Base-by-base conservation (phyloP, 202 grass and related monocot genomes). In the Alloteropsis angusta region DNA sequence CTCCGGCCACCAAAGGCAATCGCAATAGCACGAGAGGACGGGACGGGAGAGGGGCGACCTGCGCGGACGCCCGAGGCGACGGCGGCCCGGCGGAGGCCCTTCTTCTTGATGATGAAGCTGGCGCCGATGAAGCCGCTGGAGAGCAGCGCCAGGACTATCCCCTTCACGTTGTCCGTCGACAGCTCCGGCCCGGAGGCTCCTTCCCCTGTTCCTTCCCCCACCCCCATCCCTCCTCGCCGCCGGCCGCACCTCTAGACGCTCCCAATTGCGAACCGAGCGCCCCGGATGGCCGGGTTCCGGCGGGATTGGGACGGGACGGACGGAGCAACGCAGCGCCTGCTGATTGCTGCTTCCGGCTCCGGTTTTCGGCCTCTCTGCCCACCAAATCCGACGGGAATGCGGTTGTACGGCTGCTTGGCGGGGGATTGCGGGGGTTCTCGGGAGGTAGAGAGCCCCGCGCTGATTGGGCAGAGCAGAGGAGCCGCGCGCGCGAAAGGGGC, bases 101-200 rank as follows among this genome's bases (percentile, higher is more conserved):
- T 98, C 85, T 98, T 95, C 92, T 97, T 97, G 78, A 97, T 92
- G 81, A 97, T 97, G 83, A 97, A 97, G 75, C 95, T 97, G 71
- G 87, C 90, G 18, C 96, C 96, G 60, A 99, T 93, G 89, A 99
- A 99, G 75, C 88, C 84, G 80, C 96, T 93, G 35, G 96, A 99
- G 28, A 95, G 47, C 23, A 99, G 88, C 72, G 96, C 96, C 35
- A 96, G 79, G 21, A 83, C 79, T 62, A 99, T 88, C 23, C 96
- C 96, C 67, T 94, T 89, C 21, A 96, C 56, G 89, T 96, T 99
- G 78, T 99, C 92, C 73, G 82, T 83, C 37, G 92, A 99, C 46
- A 95, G 45, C 36, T 86, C 88, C 79, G 86, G 53, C 63, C 82
- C 85, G 57, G 68, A 78, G 38, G 41, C 60, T 32, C 41, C 85